A percentile compares a stretch with the other conserved stretches of the same genome.
These are phyloP conservation scores for Clavariopsis aquatica DNA, from an alignment of 495 filamentous ascomycete genomes.

Conservation along the genomic window DNA sequence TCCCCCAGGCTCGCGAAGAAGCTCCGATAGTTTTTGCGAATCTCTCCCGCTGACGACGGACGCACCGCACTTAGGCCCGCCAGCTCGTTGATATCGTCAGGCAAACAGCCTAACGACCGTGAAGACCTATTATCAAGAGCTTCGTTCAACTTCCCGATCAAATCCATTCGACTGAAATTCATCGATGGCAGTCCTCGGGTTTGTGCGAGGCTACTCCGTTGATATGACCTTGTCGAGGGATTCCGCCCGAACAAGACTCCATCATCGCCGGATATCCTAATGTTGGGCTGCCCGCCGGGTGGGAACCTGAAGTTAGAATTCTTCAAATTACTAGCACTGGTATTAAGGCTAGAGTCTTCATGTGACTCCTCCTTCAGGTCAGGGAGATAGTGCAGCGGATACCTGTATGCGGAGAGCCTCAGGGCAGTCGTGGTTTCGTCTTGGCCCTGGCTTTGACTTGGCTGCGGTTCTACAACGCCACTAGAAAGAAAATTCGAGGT, in stretches of 20 bases:
- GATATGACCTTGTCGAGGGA: slow-evolving; percentile 26
- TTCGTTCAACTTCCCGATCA: slow-evolving; percentile 44
- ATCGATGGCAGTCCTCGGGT: slow-evolving; percentile 44
- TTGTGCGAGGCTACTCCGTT: slow-evolving; percentile 34
- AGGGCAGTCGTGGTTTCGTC: slow-evolving; percentile 34
- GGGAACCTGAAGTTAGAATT: slow-evolving; percentile 38
- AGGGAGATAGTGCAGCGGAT: slow-evolving; percentile 38
- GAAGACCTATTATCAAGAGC: slow-evolving; percentile 39
- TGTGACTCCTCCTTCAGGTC: slow-evolving; percentile 47
- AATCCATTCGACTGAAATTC: slow-evolving; percentile 47
- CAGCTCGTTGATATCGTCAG: slow-evolving; percentile 34
- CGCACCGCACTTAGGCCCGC: slow-evolving; percentile 22
- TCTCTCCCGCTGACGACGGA: slow-evolving; percentile 37
- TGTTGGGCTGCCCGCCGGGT: slow-evolving; percentile 15
- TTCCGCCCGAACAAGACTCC: slow-evolving; percentile 24
- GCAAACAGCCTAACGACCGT: slow-evolving; percentile 36
- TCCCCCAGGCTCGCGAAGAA: slow-evolving; percentile 44
- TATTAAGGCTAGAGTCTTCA: slow-evolving; percentile 42
- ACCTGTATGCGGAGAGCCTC: slow-evolving; percentile 29
- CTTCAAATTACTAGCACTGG: slow-evolving; percentile 40
- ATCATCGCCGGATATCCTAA: slow-evolving; percentile 20
- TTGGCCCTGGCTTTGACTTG: neutral
- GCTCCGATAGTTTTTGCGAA: slow-evolving; percentile 44
- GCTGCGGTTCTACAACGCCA: neutral
- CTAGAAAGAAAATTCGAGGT: neutral